Evolutionary conservation across 352 stramenopile genomes (phyloP), one percentile per base, ranked within the genome.

Genomic region (Globisporangium viniferum): DNA sequence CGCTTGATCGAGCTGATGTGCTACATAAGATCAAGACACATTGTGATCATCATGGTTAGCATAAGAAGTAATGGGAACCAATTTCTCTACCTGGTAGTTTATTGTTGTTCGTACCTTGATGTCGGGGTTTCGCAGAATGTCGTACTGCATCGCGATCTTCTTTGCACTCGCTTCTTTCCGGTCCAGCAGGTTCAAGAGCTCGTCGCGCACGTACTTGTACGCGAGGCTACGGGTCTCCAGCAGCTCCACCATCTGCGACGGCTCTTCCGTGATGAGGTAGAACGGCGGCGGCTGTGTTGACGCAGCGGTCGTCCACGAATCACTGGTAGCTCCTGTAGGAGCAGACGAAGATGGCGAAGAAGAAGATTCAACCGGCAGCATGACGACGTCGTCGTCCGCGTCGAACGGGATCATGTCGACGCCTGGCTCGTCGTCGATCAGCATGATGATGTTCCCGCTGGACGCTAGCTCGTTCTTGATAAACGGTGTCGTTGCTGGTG

Each of bases 1-100:
- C 85, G 80, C 51, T 79, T 75, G 46, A 91, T 74, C 4, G 85
- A 80, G 53, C 89, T 85, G 20, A 81, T 81, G 61, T 88, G 78
- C 67, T 86, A 46, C 29, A 68, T 1, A 7, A 59, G 10, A 49
- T 0, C 20, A 6, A 72, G 5, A 62, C 35, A 48, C 6, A 54
- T 31, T 31, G 59, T 6, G 0, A 3, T 20, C 22, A 22, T n/a
- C 9, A 62, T 24, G 6, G 22, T 58, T 3, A 59, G 8, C 15
- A 33, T 41, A 15, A 22, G 36, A 1, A 29, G 51, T 58, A 18
- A 39, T 8, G 24, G n/a, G 29, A n/a, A 24, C 35, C 36, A 18
- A 44, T 44, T 44, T 44, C 36, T 44, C 36, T 44, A 44, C 36
- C 36, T 44, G 14, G 36, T 18, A 5, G 12, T 44, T 4, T 44